Evolutionary conservation across 768 basidiomycete species (phyloP).

Genomic region (Dacryopinax primogenitus): DNA sequence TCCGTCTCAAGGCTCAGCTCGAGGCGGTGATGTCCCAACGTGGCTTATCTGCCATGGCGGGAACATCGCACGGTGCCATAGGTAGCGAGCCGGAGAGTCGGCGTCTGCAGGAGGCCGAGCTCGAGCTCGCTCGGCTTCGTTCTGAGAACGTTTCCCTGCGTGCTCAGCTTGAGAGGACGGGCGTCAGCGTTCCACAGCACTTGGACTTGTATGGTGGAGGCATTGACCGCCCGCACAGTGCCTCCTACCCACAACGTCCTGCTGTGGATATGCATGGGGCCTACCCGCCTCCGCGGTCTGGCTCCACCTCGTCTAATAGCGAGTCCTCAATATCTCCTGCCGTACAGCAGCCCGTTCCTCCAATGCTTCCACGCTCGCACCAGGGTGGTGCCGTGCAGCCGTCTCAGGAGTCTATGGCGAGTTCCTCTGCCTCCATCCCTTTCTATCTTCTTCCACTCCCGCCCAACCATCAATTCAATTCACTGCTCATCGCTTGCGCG

Average conservation of each 20-base stretch:
- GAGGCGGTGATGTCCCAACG: conserved; percentile 2
- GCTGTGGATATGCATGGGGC: background rate
- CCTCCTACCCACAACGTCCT: background rate
- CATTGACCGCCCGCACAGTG: background rate
- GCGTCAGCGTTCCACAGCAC: background rate
- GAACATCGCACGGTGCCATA: conserved; percentile 4
- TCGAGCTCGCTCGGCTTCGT: conserved; percentile 2
- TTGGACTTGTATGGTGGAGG: background rate
- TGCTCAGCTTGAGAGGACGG: conserved; percentile 1
- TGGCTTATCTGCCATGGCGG: conserved; percentile 3
- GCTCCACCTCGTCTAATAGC: conserved; percentile 2
- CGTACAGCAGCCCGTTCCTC: background rate
- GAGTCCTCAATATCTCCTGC: conserved; percentile 6
- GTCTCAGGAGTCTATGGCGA: conserved; percentile 10
- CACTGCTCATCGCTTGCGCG: conserved; percentile 4
- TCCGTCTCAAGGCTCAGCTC: conserved; percentile 1
- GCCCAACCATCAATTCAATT: conserved; percentile 8
- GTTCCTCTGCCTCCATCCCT: conserved; percentile 9
- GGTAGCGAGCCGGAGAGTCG: conserved; percentile 6
- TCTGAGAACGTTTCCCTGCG: conserved; percentile 2
- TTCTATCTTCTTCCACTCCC: conserved; percentile 8
- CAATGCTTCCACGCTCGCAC: conserved; percentile 7
- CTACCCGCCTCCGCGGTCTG: conserved; percentile 2
- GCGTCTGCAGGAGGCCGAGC: background rate
- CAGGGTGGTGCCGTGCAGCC: background rate